Percentiles rank a stretch among this genome's conserved stretches.
Evolutionary conservation across 106 monocot species (phyloP).

Genomic region (Allium sativum): DNA sequence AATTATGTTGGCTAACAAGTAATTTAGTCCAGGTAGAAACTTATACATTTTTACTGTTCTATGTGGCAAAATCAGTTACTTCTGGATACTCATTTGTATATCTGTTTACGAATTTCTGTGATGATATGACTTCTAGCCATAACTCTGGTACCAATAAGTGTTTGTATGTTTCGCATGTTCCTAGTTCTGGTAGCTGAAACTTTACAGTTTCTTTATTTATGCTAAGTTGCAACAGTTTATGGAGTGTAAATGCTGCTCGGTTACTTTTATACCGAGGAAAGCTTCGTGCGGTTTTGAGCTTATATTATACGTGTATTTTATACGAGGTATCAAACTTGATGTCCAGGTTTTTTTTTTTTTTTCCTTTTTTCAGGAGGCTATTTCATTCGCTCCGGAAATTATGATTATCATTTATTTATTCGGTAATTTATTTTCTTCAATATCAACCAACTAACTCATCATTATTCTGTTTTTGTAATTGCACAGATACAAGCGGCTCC

Average conservation of each 20-base stretch:
- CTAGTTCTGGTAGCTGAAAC: too few species aligned
- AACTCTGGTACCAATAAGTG: neutral
- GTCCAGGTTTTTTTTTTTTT: conserved; percentile 9
- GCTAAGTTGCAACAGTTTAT: conserved; percentile 15
- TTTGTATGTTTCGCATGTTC: conserved; percentile 10
- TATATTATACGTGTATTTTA: conserved; percentile 13
- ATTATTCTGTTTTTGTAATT: conserved; percentile 21
- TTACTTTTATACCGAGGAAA: conserved; percentile 14
- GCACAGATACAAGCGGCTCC: conserved; percentile 88
- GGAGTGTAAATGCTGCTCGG: conserved; percentile 14
- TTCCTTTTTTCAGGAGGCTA: conserved; percentile 1
- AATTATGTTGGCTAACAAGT: neutral
- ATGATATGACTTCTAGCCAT: too few species aligned
- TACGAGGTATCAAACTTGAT: conserved; percentile 14
- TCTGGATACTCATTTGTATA: neutral
- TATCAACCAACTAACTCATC: conserved; percentile 1
- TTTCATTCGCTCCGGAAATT: conserved; percentile 3
- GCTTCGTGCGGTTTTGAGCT: conserved; percentile 23
- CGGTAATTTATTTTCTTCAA: neutral
- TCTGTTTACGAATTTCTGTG: too few species aligned
- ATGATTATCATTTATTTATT: neutral
- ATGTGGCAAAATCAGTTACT: neutral
- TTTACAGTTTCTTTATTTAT: conserved; percentile 1
- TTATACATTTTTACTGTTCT: neutral
- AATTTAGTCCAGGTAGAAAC: neutral